These are phyloP conservation scores for Xanthoceras sorbifolium DNA, from an alignment of 345 rosid genomes.

Conservation along the genomic window DNA sequence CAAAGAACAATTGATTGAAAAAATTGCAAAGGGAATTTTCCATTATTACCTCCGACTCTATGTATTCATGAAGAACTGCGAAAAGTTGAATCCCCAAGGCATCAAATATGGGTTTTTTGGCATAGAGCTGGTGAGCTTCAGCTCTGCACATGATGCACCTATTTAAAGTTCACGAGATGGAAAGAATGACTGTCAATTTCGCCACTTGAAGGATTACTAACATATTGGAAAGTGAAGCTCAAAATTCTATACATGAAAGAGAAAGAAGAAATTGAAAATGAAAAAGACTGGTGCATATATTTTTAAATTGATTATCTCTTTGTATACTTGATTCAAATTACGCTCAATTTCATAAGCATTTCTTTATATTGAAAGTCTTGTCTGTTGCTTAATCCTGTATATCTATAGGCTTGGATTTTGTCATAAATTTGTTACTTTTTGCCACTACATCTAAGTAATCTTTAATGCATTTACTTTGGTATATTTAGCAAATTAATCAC, in stretches of 20 bases:
- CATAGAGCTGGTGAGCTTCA: conserved; percentile 68
- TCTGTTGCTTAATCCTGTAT: neutral
- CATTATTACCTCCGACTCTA: conserved; percentile 61
- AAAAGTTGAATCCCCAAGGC: conserved; percentile 56
- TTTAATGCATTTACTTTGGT: neutral
- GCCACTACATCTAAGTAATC: neutral
- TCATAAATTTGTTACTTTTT: neutral
- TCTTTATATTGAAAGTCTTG: neutral
- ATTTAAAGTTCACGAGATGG: conserved; percentile 26
- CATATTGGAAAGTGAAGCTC: neutral
- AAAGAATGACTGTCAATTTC: conserved; percentile 7
- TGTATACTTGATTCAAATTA: neutral
- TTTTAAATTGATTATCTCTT: neutral
- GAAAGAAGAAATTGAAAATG: neutral
- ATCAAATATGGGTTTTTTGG: conserved; percentile 62
- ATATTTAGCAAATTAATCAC: conserved; percentile 1
- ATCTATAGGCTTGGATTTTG: neutral
- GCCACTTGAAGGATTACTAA: neutral
- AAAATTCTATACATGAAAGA: neutral
- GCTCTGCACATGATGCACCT: conserved; percentile 82
- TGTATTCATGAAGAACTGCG: conserved; percentile 66
- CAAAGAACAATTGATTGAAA: conserved; percentile 8
- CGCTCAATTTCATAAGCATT: neutral
- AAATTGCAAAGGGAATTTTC: conserved; percentile 6
- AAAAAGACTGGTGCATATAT: neutral